phyloP scores from a whole-genome alignment of 2,329 filamentous ascomycete species.

The Drechslerella coelobrocha region DNA sequence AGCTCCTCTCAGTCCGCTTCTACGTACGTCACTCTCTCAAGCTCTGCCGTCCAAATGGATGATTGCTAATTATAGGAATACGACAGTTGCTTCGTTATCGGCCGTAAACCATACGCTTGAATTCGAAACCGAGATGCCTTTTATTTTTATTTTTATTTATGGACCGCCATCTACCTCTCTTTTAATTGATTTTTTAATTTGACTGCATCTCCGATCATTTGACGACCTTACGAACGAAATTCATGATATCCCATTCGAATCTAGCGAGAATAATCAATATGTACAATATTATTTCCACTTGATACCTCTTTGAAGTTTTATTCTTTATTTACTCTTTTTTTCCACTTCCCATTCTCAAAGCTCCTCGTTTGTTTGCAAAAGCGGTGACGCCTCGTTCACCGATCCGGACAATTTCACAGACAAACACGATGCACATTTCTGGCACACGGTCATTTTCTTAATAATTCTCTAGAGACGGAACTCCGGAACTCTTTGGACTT shows the following conservation, averaged over 20 bases:
- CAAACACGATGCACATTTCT: too few relatives aligned
- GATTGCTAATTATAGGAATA: conserved; percentile 4
- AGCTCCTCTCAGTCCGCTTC: conserved; percentile 24
- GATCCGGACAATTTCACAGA: too few relatives aligned
- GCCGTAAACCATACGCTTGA: conserved; percentile 40
- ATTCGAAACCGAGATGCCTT: not conserved
- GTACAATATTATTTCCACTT: conserved; percentile 46
- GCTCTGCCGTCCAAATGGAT: not conserved
- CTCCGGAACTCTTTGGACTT: too few relatives aligned
- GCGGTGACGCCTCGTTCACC: not conserved
- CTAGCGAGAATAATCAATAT: conserved; percentile 47
- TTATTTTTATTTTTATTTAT: conserved; percentile 8
- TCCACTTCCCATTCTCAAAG: not conserved
- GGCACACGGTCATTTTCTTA: too few relatives aligned
- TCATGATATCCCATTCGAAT: conserved; percentile 49
- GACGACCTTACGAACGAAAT: conserved; percentile 27
- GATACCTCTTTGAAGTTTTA: conserved; percentile 44
- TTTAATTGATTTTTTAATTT: conserved; percentile 16
- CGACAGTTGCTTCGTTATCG: conserved; percentile 40
- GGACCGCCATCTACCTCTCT: not conserved
- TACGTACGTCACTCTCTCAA: conserved; percentile 17
- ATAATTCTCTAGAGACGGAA: too few relatives aligned
- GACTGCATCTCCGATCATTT: conserved; percentile 31
- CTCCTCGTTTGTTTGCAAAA: conserved; percentile 2
- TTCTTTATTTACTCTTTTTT: not conserved